Base-by-base conservation (phyloP, 2,329 filamentous ascomycete species). In the Piedraia hortae region DNA sequence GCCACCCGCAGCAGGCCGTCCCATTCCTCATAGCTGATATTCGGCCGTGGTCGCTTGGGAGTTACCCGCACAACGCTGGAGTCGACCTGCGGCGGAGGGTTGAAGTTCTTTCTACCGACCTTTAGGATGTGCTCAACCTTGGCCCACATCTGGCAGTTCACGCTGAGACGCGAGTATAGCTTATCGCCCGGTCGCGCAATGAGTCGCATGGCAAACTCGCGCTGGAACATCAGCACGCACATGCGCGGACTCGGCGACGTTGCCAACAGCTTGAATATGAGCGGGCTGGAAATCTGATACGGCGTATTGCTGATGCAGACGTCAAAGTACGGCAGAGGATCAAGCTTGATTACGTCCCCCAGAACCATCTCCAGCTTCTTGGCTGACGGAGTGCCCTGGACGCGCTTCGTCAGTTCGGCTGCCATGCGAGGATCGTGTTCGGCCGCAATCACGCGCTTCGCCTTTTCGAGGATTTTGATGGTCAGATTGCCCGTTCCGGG, bases 401-500 rank as follows among this genome's bases (percentile, higher is more conserved):
- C 80, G 37, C 82, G 71, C 49, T 88, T 80, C 20, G 75, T 85
- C 30, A 91, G 61, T 50, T 93, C 85, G 27, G 82, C 82, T 7
- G 77, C 78, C 85, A 93, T 93, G 39, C 85, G 61, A 10, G 85
- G 80, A 48, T 97, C 85, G 44, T 91, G 59, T 51, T 97, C 85
- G 22, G 91, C 74, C 3, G 74, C 73, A 22, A 80, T 73, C 24
- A 66, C 61, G 28, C 73, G 74, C 45, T 78, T 80, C 11, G 75
- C 77, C 31, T 75, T 71, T 37, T 85, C 74, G 12, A 93, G 53
- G 28, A 93, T 91, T 27, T 75, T 62, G 12, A 85, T 70, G 1
- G 82, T 93, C 34, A 93, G 46, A 44, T 85, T 88, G 31, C 78
- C 77, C 1, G 74, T 82, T 38, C 78, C 78, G 4, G 80, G 77